Evolutionary conservation across 2,329 filamentous ascomycete genomes (phyloP).

Genomic region (Microthyrium microscopicum): DNA sequence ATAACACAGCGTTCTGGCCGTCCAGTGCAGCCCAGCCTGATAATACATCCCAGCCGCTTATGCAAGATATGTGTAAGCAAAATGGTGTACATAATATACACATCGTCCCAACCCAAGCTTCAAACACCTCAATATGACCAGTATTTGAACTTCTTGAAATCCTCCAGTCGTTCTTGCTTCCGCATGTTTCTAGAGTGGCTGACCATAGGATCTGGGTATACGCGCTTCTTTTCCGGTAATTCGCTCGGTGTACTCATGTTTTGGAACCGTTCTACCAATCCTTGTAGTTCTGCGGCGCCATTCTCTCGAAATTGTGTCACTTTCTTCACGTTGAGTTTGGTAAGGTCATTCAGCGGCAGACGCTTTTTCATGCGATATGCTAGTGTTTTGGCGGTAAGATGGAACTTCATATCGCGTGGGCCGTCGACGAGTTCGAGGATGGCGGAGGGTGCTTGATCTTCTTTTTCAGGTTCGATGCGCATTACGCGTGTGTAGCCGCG

Average conservation of each 20-base stretch:
- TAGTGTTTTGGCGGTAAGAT: slow-evolving; percentile 75
- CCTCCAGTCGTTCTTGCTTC: no score
- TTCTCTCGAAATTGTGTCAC: slow-evolving; percentile 57
- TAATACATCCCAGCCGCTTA: no score
- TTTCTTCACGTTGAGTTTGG: slow-evolving; percentile 63
- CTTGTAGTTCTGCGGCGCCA: slow-evolving; percentile 52
- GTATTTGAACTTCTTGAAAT: no score
- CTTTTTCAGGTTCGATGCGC: slow-evolving; percentile 74
- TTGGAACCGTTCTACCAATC: slow-evolving; percentile 32
- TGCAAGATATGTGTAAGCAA: no score
- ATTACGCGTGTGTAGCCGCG: slow-evolving; percentile 93
- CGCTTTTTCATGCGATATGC: slow-evolving; percentile 39
- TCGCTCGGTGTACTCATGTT: slow-evolving; percentile 14
- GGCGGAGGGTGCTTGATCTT: slow-evolving; percentile 75
- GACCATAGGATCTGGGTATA: slow-evolving; percentile 7
- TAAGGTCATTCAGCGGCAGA: slow-evolving; percentile 50
- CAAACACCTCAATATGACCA: no score
- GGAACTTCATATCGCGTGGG: slow-evolving; percentile 83
- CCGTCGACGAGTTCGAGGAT: slow-evolving; percentile 93
- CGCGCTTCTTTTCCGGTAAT: slow-evolving; percentile 5
- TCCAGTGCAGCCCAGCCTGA: no score
- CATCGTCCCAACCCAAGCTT: no score
- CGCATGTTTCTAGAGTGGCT: not conserved
- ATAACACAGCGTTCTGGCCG: no score
- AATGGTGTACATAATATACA: no score